phyloP scores from a whole-genome alignment of 768 basidiomycete genomes.

The Suillus subaureus region DNA sequence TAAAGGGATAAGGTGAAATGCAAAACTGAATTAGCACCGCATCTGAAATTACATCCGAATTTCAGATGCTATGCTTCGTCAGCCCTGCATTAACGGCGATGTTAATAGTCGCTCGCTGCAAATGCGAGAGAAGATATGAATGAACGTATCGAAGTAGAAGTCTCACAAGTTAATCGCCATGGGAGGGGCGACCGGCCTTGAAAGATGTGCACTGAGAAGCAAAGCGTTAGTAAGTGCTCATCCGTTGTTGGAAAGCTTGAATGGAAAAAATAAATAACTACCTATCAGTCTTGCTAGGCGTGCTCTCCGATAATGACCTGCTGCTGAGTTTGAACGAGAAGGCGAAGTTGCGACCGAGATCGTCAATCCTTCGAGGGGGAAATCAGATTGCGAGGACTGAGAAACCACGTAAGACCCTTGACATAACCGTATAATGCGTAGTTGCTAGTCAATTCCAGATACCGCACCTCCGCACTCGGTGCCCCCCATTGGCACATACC shows the following conservation, averaged over 20 bases:
- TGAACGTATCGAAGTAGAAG: background rate
- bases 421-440: background rate
- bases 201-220: background rate
- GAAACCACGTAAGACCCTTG: background rate
- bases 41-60: background rate
- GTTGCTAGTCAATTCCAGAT: background rate
- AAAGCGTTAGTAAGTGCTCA: background rate
- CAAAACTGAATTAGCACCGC: background rate
- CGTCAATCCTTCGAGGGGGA: background rate
- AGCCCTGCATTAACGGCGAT: background rate
- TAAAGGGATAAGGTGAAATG: background rate
- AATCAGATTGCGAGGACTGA: background rate
- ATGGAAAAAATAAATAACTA: background rate
- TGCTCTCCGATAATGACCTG: background rate
- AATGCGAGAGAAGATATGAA: background rate
- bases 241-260: background rate
- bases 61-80: background rate
- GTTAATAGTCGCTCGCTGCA: background rate
- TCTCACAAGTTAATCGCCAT: background rate
- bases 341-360: background rate
- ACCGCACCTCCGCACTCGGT: background rate
- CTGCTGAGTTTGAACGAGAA: background rate
- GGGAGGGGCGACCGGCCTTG: background rate
- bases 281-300: background rate
- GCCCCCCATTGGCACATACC: background rate